Base-by-base conservation (phyloP, 164 flowering plant species). In the Aristolochia contorta region DNA sequence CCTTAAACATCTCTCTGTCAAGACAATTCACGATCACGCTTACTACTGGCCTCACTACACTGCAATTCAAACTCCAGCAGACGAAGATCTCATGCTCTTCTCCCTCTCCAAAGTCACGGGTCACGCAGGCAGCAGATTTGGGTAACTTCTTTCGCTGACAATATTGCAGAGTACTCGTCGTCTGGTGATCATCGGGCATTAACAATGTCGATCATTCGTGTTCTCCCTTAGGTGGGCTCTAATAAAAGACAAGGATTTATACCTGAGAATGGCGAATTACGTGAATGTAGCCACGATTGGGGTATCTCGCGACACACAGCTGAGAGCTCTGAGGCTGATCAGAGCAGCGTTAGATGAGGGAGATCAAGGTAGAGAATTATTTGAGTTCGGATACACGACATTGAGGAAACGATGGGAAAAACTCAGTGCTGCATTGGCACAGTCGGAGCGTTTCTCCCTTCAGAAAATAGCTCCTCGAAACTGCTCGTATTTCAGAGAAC, bases 31-130 rank as follows among this genome's bases (percentile, higher is more conserved):
- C 56, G 95, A 87, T 58, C 82, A 58, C 57, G 91, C 84, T 37
- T 85, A 90, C 57, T 82, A 72, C 51, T 90, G 93, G 97, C 93
- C 97, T 16, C 92, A 87, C 59, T 90, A 43, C 45, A 76, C 91
- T 0, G 82, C 90, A 9, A 85, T 90, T 62, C 70, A 82, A 9
- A 56, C 76, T 48, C 82, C 86, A 0, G 81, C 85, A 2, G 71
- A 87, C 60, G 78, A 74, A 60, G 86, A 87, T 60, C 3, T 87
- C 48, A 85, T 82, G 89, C 30, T 83, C 6, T 90, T 90, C 59
- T 76, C 95, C 0, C 20, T 85, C 49, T 90, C 97, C n/a, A 90
- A 90, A 76, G 66, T 79, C 41, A 81, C 95, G 1, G 91, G 97
- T 33, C 97, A 87, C 65, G 90, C 95, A 4, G 89, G 97, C 53